Conservation (phyloP, 441 rosid genomes). For the Gossypium gossypioides region DNA sequence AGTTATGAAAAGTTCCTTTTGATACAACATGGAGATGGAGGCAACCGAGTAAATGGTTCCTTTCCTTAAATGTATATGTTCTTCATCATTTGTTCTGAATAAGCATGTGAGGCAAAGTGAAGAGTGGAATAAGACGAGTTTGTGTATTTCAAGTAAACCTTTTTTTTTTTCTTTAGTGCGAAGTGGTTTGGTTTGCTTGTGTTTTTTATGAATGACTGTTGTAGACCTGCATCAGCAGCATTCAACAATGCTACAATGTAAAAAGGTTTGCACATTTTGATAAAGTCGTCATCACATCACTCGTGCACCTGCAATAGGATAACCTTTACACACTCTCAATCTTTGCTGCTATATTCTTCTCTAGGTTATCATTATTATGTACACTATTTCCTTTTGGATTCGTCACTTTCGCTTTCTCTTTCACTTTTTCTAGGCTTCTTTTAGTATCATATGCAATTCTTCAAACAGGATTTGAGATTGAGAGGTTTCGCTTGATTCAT, state of each 20-base stretch:
- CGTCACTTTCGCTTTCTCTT: too few species aligned
- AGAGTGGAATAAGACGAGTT: slow-evolving; percentile 18
- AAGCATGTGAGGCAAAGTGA: slow-evolving; percentile 5
- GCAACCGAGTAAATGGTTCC: slow-evolving; percentile 8
- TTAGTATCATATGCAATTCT: too few species aligned
- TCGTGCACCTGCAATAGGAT: slow-evolving; percentile 2
- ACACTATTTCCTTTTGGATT: too few species aligned
- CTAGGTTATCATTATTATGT: too few species aligned
- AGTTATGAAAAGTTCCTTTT: slow-evolving; percentile 7
- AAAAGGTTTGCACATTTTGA: slow-evolving; percentile 9
- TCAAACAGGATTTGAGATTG: too few species aligned
- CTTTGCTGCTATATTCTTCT: too few species aligned
- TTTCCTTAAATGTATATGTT: slow-evolving; percentile 12
- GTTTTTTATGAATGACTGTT: neutral
- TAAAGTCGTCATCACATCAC: neutral
- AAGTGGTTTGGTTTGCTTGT: slow-evolving; percentile 6
- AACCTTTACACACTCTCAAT: too few species aligned
- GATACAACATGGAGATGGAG: neutral
- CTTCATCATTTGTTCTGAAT: slow-evolving; percentile 24
- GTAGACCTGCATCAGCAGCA: slow-evolving; percentile 10
- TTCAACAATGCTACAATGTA: neutral
- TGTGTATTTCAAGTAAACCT: neutral
- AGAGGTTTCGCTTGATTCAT: too few species aligned
- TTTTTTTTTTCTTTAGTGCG: neutral
- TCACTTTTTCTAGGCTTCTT: too few species aligned